Evolutionary conservation across 345 rosid species (phyloP).

Genomic region (Aquilaria malaccensis): DNA sequence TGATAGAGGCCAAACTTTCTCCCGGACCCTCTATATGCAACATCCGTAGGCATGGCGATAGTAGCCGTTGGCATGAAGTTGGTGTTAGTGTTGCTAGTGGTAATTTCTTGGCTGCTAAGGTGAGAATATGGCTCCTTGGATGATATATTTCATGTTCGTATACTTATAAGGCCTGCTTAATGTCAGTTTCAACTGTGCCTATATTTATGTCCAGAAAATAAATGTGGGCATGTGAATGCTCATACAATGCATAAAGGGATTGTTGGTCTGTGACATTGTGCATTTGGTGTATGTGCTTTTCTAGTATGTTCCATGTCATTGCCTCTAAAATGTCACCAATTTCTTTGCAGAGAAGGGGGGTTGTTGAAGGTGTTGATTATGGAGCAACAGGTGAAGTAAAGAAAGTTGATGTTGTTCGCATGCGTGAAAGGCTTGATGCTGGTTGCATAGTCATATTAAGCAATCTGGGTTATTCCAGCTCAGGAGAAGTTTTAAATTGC

Average conservation of each 20-base stretch:
- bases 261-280: not conserved
- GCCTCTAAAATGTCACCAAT: conserved; percentile 10
- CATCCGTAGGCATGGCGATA: conserved; percentile 87
- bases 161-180: too few relatives aligned
- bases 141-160: too few relatives aligned
- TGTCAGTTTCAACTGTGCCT: too few relatives aligned
- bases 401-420: conserved; percentile 76
- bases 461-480: conserved; percentile 90
- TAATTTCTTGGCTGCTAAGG: conserved; percentile 98
- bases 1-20: conserved; percentile 93
- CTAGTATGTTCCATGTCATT: not conserved
- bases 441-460: conserved; percentile 77
- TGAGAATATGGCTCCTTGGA: conserved; percentile 10
- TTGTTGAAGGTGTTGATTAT: conserved; percentile 87
- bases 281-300: not conserved
- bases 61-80: conserved; percentile 79
- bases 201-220: too few relatives aligned
- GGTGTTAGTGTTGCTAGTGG: conserved; percentile 97
- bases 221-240: too few relatives aligned
- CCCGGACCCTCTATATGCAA: conserved; percentile 93
- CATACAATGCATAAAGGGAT: too few relatives aligned
- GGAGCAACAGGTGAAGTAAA: conserved; percentile 97
- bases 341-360: conserved; percentile 77
- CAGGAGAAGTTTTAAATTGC: conserved; percentile 98
- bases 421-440: conserved; percentile 82